Base-by-base conservation (phyloP, 352 stramenopile species). In the Phytophthora citricola region DNA sequence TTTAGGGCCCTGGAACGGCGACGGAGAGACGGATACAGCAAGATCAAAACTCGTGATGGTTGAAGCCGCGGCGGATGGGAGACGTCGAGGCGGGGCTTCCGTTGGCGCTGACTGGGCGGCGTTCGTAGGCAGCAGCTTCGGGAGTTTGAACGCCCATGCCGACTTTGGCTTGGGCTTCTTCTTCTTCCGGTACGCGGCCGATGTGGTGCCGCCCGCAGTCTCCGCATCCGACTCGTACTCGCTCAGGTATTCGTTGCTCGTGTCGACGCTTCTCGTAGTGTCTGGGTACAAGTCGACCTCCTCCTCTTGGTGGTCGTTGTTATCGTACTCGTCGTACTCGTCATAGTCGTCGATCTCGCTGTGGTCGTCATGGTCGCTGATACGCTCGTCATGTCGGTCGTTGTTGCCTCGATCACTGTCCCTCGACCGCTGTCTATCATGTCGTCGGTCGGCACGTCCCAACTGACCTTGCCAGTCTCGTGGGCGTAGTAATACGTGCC, bases 401-500 rank as follows among this genome's bases (percentile, higher is more conserved):
- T 58, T 20, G 44, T 31, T 46, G 11, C 11, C 20, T 40, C 20
- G 38, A 15, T 68, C 50, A 34, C 20, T 59, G 43, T 63, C 49
- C 38, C 49, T 29, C 26, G 47, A 11, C 40, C 64, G 17, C 55
- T 65, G 26, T 40, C 26, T 32, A 46, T 20, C 63, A 66, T 67
- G 51, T 72, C 62, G 41, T 78, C 63, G 24, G 48, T 81, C 2
- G 87, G 87, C 38, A 89, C 64, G 14, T 91, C 82, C 85, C 85
- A 93, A 49, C 76, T 86, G 11, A 85, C 89, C 40, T 81, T 75
- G 12, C 83, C 79, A 8, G 84, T 81, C 32, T 77, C 58, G 39
- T 92, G 73, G 45, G 82, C 87, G 43, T 87, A 90, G 59, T 91
- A 94, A 51, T 80, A 89, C 5, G 83, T 79, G 3, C 83, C 81